Percentiles rank a stretch among this genome's conserved stretches.
Evolutionary conservation across 2,329 filamentous ascomycete species (phyloP).

Genomic region (Fusarium irregulare): DNA sequence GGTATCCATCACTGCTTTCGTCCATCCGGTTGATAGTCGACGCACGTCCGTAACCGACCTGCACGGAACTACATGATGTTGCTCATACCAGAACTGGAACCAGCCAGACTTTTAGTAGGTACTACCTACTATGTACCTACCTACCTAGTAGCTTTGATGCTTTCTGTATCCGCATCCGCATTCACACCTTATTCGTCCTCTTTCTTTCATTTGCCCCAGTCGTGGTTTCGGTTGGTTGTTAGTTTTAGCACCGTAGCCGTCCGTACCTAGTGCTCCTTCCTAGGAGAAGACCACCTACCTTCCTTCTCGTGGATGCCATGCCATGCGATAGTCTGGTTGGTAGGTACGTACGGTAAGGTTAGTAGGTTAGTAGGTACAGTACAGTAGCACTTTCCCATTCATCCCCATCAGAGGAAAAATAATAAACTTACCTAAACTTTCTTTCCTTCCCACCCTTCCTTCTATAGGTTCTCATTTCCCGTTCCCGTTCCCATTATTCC

Average conservation of each 20-base stretch:
- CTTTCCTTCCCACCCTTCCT: slow-evolving; percentile 27
- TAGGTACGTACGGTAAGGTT: neutral
- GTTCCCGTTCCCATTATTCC: slow-evolving; percentile 6
- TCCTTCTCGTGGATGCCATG: neutral
- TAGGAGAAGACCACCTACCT: neutral
- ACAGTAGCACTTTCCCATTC: slow-evolving; percentile 29
- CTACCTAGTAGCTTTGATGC: slow-evolving; percentile 5
- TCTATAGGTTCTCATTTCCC: slow-evolving; percentile 17
- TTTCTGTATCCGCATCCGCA: slow-evolving; percentile 35
- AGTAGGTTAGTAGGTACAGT: neutral
- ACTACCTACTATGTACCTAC: neutral
- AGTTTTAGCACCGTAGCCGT: slow-evolving; percentile 31
- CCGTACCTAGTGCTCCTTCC: slow-evolving; percentile 13
- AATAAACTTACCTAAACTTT: slow-evolving; percentile 34
- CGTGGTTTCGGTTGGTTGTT: slow-evolving; percentile 38
- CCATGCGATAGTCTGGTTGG: neutral
- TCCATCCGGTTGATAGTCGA: slow-evolving; percentile 2
- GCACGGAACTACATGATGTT: slow-evolving; percentile 27
- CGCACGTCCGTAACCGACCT: slow-evolving; percentile 14
- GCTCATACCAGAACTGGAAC: slow-evolving; percentile 30
- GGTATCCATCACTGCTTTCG: slow-evolving; percentile 12
- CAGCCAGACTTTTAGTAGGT: slow-evolving; percentile 29
- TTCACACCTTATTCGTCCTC: slow-evolving; percentile 34
- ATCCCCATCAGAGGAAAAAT: slow-evolving; percentile 10
- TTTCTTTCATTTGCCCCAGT: slow-evolving; percentile 30